Percentiles rank a stretch among this genome's conserved stretches.
Conservation (phyloP, 352 stramenopile species). For the Phytophthora citricola region DNA sequence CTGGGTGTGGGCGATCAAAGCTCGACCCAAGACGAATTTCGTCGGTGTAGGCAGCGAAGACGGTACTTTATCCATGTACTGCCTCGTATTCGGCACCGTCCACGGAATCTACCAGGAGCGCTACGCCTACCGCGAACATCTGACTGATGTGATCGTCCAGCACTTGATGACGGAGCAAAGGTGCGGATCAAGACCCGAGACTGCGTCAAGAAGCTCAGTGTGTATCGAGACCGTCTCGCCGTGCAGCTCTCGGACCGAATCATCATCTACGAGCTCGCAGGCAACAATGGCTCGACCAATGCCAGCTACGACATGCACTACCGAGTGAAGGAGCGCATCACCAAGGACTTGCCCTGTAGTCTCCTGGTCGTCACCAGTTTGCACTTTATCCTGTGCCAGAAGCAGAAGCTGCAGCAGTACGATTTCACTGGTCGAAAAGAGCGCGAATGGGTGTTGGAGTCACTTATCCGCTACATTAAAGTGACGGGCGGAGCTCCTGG, state of each 20-base stretch:
- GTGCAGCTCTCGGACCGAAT: conserved; percentile 95
- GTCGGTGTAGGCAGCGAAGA: conserved; percentile 90
- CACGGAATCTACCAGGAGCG: conserved; percentile 94
- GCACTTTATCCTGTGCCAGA: conserved; percentile 93
- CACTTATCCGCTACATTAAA: conserved; percentile 92
- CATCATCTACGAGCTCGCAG: conserved; percentile 94
- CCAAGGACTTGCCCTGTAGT: conserved; percentile 85
- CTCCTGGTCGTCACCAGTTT: conserved; percentile 91
- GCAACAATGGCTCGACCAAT: conserved; percentile 51
- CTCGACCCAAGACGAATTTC: conserved; percentile 86
- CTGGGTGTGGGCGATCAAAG: conserved; percentile 93
- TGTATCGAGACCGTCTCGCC: conserved; percentile 93
- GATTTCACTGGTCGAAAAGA: conserved; percentile 89
- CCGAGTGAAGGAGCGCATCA: conserved; percentile 89
- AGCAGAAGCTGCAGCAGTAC: conserved; percentile 94
- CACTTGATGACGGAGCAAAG: conserved; percentile 95
- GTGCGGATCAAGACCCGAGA: conserved; percentile 95
- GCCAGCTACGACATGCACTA: conserved; percentile 94
- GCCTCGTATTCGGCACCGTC: conserved; percentile 92
- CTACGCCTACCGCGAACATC: conserved; percentile 94
- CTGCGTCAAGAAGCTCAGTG: conserved; percentile 94
- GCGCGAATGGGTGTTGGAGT: conserved; percentile 88
- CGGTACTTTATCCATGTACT: conserved; percentile 85
- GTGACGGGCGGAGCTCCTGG: conserved; percentile 91
- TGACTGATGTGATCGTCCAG: conserved; percentile 96